Base-by-base conservation (phyloP, 352 stramenopile species). In the Globisporangium radiosum region DNA sequence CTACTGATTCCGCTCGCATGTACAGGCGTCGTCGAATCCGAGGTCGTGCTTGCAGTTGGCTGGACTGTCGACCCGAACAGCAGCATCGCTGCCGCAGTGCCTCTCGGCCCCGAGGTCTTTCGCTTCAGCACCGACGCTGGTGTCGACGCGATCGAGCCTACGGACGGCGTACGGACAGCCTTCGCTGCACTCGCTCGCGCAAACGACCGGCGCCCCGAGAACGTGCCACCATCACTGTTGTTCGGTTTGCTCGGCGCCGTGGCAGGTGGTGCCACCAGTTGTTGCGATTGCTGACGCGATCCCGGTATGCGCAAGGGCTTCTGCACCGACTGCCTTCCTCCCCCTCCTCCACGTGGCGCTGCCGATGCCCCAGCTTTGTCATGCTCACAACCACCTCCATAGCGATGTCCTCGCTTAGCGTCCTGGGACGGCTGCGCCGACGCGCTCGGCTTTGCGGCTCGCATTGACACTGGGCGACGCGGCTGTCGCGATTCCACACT, bases 21-120 rank as follows among this genome's bases (percentile, higher is more conserved):
- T n/a, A 17, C 8, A 39, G 52, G 25, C 25, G 25, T 33, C 25
- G 25, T 33, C 25, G 25, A 33, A 33, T 33, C 48, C 39, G 38
- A 17, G 7, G n/a, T n/a, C 1, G 52, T 47, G 7, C 0, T 48
- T 11, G 15, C 5, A 5, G 47, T 9, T 0, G 19, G 10, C 13
- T 38, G 19, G 1, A 14, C 25, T 9, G 44, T n/a, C 15, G 48
- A 37, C 0, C 49, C 59, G 59, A 66, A 63, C 13, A 69, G 47
- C 15, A 66, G 14, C 59, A 59, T 47, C 14, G 52, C 59, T 15
- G 59, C 60, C 10, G 44, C 42, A 4, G 47, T 56, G 7, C 13
- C 5, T 25, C 56, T 59, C 8, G 43, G 19, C 14, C 43, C 25
- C 0, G 45, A 55, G 10, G 47, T 7, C 45, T 57, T 68, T 37